Evolutionary conservation across 2,329 filamentous ascomycete genomes (phyloP), one percentile per base, ranked within the genome.

Genomic region (Nemania serpens): DNA sequence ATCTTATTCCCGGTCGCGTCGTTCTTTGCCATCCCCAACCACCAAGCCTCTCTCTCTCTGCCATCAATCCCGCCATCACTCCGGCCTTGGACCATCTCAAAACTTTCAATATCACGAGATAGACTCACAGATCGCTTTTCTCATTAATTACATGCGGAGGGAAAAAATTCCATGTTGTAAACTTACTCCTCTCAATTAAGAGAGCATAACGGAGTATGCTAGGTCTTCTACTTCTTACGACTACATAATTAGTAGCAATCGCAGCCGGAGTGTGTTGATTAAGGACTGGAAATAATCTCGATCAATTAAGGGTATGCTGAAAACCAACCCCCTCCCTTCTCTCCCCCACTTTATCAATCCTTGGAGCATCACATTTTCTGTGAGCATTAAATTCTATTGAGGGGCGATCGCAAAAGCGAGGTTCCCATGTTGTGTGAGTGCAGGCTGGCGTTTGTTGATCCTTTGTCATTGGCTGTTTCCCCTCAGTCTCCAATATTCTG

Each of bases 171-270:
- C 61, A 68, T 71, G 61, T 68, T 68, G 70, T 72, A 72, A 72
- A 70, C 62, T 69, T 64, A 64, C 66, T 65, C 37, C 69, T 70
- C 69, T 71, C 69, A 70, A 58, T 66, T 68, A 72, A 71, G 70
- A 66, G 70, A 70, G 66, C 61, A 69, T 70, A 68, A 70, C 66
- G 58, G 65, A 59, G 45, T 56, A 58, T 57, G 50, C 64, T 69
- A 62, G 61, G 62, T 48, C 56, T 62, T 66, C 66, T 65, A 64
- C 41, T 54, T 25, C 34, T 55, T 29, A 42, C 63, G 55, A 58
- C 61, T 55, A 20, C 58, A 59, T 66, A 63, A 66, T 63, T 59
- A 61, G 59, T 63, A 64, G 63, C 59, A 60, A 60, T 61, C 53
- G 45, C 64, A 64, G 63, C 61, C 59, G 12, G 55, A 63, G 62